phyloP scores from a whole-genome alignment of 1,139 yeast genomes.

The Eremothecium coryli region DNA sequence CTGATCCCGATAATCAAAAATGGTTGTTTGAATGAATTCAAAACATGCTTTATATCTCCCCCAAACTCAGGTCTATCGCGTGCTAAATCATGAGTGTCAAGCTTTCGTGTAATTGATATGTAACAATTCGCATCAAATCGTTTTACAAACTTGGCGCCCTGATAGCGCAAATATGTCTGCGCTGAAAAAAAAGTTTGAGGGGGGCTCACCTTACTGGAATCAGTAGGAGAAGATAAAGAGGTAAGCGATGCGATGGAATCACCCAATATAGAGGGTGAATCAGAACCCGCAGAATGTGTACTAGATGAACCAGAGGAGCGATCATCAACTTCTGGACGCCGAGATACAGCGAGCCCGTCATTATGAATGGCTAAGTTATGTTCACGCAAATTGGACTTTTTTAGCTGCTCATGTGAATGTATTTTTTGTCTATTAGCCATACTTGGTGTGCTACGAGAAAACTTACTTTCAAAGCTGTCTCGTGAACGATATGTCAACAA shows the following conservation, averaged over 20 bases:
- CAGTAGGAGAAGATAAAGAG: constrained; percentile 18
- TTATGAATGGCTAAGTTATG: constrained; percentile 56
- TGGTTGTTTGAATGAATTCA: constrained; percentile 57
- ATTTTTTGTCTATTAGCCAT: constrained; percentile 19
- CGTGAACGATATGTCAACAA: constrained; percentile 84
- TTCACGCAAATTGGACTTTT: constrained; percentile 35
- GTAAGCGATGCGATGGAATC: constrained; percentile 22
- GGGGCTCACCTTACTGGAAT: constrained; percentile 42
- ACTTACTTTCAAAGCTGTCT: constrained; percentile 81
- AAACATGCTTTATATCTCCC: constrained; percentile 37
- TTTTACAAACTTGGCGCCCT: constrained; percentile 78
- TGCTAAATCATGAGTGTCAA: constrained; percentile 90
- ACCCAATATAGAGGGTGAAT: constrained; percentile 15
- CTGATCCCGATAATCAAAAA: constrained; percentile 79
- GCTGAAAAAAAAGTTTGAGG: constrained; percentile 92
- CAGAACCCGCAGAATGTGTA: constrained; percentile 10
- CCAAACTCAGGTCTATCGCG: constrained; percentile 52
- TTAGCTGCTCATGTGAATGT: constrained; percentile 15
- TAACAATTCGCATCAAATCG: constrained; percentile 96
- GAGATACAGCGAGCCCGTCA: constrained; percentile 43
- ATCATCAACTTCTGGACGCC: constrained; percentile 7
- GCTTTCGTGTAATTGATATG: constrained; percentile 81
- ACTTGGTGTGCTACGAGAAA: constrained; percentile 67
- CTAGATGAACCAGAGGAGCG: constrained; percentile 12
- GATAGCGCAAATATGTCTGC: constrained; percentile 86